Percentiles rank a stretch among this genome's conserved stretches.
Conservation (phyloP, 2,329 filamentous ascomycete genomes). For the Ophiostoma tasmaniense region DNA sequence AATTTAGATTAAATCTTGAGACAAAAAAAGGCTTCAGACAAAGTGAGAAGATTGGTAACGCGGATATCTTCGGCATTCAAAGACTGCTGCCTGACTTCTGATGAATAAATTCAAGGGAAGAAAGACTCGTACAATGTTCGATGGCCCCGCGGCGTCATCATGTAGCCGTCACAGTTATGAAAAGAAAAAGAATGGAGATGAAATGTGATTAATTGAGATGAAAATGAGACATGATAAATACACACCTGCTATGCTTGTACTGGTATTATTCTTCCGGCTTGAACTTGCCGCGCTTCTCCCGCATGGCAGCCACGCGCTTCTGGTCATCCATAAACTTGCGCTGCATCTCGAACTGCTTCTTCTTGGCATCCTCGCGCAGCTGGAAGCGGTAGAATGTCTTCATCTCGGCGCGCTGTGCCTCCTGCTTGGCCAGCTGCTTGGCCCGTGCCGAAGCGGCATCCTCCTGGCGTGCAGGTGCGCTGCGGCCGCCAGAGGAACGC, state of each 20-base stretch:
- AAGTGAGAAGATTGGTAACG: slow-evolving; percentile 33
- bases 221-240: neutral
- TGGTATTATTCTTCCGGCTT: slow-evolving; percentile 33
- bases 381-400: slow-evolving; percentile 81
- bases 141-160: slow-evolving; percentile 36
- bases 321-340: slow-evolving; percentile 69
- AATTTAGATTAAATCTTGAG: neutral
- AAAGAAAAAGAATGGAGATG: slow-evolving; percentile 8
- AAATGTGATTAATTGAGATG: neutral
- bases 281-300: slow-evolving; percentile 55
- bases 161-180: slow-evolving; percentile 8
- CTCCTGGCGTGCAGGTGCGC: slow-evolving; percentile 62
- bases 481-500: slow-evolving; percentile 62
- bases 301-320: slow-evolving; percentile 62
- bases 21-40: slow-evolving; percentile 18
- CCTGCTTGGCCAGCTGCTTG: slow-evolving; percentile 55
- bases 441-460: slow-evolving; percentile 55
- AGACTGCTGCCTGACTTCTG: slow-evolving; percentile 3
- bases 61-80: slow-evolving; percentile 45
- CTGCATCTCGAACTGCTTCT: slow-evolving; percentile 59
- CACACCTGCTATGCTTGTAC: slow-evolving; percentile 24
- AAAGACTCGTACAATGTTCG: slow-evolving; percentile 21
- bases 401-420: slow-evolving; percentile 50
- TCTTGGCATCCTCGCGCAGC: slow-evolving; percentile 69
- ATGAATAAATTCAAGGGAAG: neutral